phyloP scores from a whole-genome alignment of 306 rosid species.

The Cicer pinnatifidum region DNA sequence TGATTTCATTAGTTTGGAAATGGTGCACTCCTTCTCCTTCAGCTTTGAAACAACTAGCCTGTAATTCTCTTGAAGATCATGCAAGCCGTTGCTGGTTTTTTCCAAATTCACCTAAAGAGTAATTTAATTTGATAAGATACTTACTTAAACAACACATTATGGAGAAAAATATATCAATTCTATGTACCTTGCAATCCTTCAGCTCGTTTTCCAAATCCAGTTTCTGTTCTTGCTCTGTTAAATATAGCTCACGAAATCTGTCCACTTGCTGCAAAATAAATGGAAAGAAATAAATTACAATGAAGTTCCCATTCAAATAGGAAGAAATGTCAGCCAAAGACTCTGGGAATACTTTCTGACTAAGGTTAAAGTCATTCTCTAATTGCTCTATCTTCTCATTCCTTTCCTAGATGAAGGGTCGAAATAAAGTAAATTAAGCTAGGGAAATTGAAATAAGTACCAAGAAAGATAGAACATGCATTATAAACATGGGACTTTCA shows the following conservation, averaged over 20 bases:
- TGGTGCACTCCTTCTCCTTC: constrained; percentile 74
- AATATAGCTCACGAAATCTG: constrained; percentile 71
- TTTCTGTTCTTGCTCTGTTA: constrained; percentile 77
- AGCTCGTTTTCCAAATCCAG: constrained; percentile 72
- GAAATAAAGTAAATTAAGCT: no score
- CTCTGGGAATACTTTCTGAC: constrained; percentile 62
- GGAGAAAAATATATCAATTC: background rate
- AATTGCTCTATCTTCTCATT: no score
- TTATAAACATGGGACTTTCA: no score
- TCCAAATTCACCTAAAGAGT: constrained; percentile 66
- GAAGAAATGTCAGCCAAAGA: constrained; percentile 31
- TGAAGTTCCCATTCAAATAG: background rate
- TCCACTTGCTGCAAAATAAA: constrained; percentile 71
- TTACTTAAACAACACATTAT: background rate
- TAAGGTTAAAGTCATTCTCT: no score
- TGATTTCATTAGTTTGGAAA: constrained; percentile 72
- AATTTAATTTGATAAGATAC: constrained; percentile 33
- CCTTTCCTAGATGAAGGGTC: no score
- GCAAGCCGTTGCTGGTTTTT: constrained; percentile 57
- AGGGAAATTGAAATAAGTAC: no score
- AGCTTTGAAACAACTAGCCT: constrained; percentile 56
- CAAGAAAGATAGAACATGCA: no score
- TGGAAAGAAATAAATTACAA: constrained; percentile 31
- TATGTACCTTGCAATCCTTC: constrained; percentile 72
- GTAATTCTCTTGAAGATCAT: constrained; percentile 74